These are phyloP conservation scores for Handroanthus guayacan DNA, from an alignment of 257 asterid genomes.

Conservation along the genomic window DNA sequence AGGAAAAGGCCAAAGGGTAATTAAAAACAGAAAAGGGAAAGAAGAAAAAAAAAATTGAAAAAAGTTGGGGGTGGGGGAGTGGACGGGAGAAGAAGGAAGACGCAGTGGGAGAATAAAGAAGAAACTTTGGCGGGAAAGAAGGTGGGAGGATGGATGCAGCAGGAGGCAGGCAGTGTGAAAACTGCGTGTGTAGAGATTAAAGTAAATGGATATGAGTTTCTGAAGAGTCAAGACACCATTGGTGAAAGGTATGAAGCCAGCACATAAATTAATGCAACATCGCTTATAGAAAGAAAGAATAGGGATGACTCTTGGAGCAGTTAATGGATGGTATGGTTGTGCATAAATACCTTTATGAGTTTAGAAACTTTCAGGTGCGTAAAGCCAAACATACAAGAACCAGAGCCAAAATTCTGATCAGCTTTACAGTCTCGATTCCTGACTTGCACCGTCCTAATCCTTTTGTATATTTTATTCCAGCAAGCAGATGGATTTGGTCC, in stretches of 20 bases:
- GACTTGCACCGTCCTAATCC: constrained; percentile 62
- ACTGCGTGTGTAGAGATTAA: neutral
- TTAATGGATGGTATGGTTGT: constrained; percentile 24
- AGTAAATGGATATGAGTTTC: constrained; percentile 13
- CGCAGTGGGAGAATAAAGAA: neutral
- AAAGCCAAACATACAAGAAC: constrained; percentile 85
- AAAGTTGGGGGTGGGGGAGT: neutral
- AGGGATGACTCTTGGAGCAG: constrained; percentile 5
- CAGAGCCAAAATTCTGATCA: constrained; percentile 67
- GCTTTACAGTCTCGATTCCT: constrained; percentile 51
- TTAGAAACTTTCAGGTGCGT: constrained; percentile 76
- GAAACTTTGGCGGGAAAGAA: neutral
- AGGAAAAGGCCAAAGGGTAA: neutral
- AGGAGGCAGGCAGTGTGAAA: neutral
- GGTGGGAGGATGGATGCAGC: neutral
- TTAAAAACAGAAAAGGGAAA: neutral
- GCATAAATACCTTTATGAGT: constrained; percentile 71
- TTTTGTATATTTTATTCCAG: constrained; percentile 84
- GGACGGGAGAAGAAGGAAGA: neutral
- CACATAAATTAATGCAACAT: constrained; percentile 11
- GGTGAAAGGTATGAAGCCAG: neutral
- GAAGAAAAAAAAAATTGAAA: neutral
- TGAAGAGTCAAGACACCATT: constrained; percentile 6
- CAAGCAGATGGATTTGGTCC: constrained; percentile 88
- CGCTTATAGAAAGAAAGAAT: constrained; percentile 26